Evolutionary conservation across 1,284 basidiomycete species (phyloP).

Genomic region (Ganoderma sinense): DNA sequence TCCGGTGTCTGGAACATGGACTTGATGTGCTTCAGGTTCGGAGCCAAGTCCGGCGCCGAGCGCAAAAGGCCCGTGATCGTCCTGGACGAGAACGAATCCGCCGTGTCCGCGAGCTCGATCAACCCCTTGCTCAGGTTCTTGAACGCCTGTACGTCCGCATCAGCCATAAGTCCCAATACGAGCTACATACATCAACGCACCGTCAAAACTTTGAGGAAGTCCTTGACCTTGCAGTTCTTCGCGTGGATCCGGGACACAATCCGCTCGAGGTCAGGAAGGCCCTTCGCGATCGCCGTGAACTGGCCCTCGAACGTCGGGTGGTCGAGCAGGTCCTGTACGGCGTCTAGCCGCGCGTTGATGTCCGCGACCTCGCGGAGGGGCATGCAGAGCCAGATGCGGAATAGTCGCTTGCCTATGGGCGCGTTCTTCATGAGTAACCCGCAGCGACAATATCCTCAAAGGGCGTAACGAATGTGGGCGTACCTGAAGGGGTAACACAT

Average conservation of each 20-base stretch:
- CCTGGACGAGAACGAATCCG: slow-evolving; percentile 79
- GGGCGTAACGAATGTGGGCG: slow-evolving; percentile 31
- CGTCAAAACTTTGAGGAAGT: slow-evolving; percentile 84
- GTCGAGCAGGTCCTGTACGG: slow-evolving; percentile 88
- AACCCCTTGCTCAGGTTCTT: slow-evolving; percentile 75
- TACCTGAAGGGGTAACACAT: slow-evolving; percentile 91
- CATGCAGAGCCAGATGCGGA: slow-evolving; percentile 94
- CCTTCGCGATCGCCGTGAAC: slow-evolving; percentile 80
- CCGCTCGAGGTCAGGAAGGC: slow-evolving; percentile 92
- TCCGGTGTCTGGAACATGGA: slow-evolving; percentile 74
- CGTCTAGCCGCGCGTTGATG: slow-evolving; percentile 92
- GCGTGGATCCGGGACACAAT: slow-evolving; percentile 94
- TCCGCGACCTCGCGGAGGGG: slow-evolving; percentile 82
- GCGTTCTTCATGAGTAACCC: background rate
- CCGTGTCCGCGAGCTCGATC: slow-evolving; percentile 64
- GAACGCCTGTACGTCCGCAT: slow-evolving; percentile 67
- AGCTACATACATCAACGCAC: slow-evolving; percentile 52
- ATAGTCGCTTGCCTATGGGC: slow-evolving; percentile 82
- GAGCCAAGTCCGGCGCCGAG: slow-evolving; percentile 81
- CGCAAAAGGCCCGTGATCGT: slow-evolving; percentile 80
- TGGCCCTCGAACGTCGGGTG: slow-evolving; percentile 78
- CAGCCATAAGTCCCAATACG: background rate
- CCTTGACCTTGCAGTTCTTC: slow-evolving; percentile 84
- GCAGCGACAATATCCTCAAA: background rate
- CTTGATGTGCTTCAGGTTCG: slow-evolving; percentile 76